phyloP scores from a whole-genome alignment of 169 alveolate genomes.

The Eimeria zaria region DNA sequence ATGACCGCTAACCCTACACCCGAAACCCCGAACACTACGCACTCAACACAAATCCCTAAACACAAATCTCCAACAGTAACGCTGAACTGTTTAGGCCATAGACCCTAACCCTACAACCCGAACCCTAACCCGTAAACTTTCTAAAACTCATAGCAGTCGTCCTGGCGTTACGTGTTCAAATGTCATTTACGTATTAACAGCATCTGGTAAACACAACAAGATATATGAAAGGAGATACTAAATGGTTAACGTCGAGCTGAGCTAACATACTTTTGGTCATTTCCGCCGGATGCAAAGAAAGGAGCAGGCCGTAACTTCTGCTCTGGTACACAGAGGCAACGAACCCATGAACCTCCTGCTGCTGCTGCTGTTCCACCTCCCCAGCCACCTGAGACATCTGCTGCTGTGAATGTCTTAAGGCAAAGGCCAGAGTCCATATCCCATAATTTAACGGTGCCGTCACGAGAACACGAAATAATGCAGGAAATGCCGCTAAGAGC shows the following conservation, averaged over 20 bases:
- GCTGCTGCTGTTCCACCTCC: background rate
- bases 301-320: slow-evolving; percentile 36
- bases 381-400: slow-evolving; percentile 1
- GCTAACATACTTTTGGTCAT: slow-evolving; percentile 70
- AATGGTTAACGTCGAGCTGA: background rate
- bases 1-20: background rate
- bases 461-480: slow-evolving; percentile 72
- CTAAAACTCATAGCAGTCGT: background rate
- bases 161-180: background rate
- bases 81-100: too few species aligned
- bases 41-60: too few species aligned
- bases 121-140: background rate
- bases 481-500: slow-evolving; percentile 4
- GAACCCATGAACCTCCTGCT: slow-evolving; percentile 59
- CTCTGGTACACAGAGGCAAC: slow-evolving; percentile 59
- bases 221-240: background rate
- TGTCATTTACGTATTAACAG: background rate
- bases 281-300: slow-evolving; percentile 66
- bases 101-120: background rate
- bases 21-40: too few species aligned
- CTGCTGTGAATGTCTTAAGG: slow-evolving; percentile 35
- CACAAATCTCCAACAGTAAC: too few species aligned
- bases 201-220: too few species aligned
- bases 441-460: slow-evolving; percentile 70
- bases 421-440: slow-evolving; percentile 53